phyloP scores from a whole-genome alignment of 257 asterid species.

The Echites panduratus region DNA sequence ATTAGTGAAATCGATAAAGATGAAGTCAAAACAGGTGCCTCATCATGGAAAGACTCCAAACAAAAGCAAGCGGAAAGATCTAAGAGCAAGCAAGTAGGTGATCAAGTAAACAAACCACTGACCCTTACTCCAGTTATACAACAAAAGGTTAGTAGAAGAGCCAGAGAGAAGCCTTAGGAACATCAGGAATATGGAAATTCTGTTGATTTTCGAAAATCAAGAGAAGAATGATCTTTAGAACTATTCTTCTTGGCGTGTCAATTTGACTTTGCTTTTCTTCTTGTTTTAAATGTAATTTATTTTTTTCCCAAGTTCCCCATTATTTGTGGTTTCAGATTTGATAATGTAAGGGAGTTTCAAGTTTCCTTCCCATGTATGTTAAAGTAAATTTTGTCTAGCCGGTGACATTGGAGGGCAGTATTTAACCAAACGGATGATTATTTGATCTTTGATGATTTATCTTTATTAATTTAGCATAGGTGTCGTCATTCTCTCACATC shows the following conservation, averaged over 20 bases:
- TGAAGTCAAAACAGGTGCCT: constrained; percentile 45
- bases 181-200: not conserved
- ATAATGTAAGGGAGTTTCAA: no score
- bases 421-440: no score
- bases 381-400: not conserved
- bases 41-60: constrained; percentile 21
- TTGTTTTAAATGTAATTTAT: not conserved
- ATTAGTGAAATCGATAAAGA: constrained; percentile 44
- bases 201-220: not conserved
- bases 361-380: no score
- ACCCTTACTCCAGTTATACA: not conserved
- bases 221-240: no score
- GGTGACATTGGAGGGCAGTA: no score
- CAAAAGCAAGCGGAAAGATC: constrained; percentile 5
- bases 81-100: not conserved
- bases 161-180: not conserved
- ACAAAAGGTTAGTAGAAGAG: not conserved
- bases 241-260: not conserved
- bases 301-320: not conserved
- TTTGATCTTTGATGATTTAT: no score
- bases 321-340: no score
- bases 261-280: not conserved
- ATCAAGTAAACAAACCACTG: no score
- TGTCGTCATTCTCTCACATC: no score
- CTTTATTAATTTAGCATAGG: no score